Evolutionary conservation across 2,329 filamentous ascomycete genomes (phyloP).

Genomic region (Colletotrichum orchidophilum): DNA sequence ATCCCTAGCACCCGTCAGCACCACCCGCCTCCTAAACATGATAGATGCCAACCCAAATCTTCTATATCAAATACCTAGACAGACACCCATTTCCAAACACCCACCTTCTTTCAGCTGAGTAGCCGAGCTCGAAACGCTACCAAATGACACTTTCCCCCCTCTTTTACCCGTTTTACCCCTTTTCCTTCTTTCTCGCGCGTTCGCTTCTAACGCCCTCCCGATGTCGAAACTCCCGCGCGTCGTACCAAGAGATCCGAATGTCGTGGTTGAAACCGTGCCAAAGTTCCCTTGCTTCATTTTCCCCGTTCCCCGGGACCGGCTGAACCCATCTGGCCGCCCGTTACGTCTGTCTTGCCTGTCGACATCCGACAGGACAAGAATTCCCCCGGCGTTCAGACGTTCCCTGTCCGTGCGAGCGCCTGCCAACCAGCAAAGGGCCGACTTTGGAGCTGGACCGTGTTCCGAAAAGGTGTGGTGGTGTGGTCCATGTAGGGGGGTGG

Average conservation of each 20-base stretch:
- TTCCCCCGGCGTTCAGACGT: conserved; percentile 20
- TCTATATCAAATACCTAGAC: conserved; percentile 3
- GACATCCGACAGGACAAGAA: conserved; percentile 10
- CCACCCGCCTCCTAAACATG: conserved; percentile 13
- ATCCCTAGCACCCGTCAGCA: not conserved
- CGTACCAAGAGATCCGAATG: not conserved
- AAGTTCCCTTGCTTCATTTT: not conserved
- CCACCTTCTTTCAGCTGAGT: not conserved
- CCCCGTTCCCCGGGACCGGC: conserved; percentile 2
- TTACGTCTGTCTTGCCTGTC: conserved; percentile 19
- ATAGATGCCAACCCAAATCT: conserved; percentile 24
- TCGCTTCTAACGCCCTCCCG: not conserved
- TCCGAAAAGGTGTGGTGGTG: not conserved
- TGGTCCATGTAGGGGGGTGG: not conserved
- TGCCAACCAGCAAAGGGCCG: conserved; percentile 7
- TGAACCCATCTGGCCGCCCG: conserved; percentile 23
- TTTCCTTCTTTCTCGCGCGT: not conserved
- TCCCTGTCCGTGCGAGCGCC: conserved; percentile 20
- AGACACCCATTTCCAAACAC: not conserved
- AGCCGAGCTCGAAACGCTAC: not conserved
- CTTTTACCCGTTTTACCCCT: too few relatives aligned
- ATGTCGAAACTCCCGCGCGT: not conserved
- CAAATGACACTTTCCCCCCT: too few relatives aligned
- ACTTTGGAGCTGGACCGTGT: not conserved
- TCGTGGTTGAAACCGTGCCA: not conserved